Evolutionary conservation across 768 basidiomycete genomes (phyloP), one percentile per base, ranked within the genome.

Genomic region (Rubroboletus pulcherrimus): DNA sequence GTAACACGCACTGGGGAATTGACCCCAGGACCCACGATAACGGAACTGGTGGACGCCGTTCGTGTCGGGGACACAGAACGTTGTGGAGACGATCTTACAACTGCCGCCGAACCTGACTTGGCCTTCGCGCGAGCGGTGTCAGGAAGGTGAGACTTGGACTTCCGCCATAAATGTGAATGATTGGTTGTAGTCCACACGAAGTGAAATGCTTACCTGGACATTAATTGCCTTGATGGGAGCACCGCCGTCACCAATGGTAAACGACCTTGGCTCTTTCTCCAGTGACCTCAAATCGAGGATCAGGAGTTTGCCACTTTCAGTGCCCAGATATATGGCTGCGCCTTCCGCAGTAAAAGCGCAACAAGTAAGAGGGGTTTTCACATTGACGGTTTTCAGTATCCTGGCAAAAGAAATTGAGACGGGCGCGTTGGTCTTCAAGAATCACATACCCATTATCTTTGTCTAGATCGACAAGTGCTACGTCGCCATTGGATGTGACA

Each of bases 291-390:
- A 71, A 60, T 88, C 85, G 31, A 86, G 67, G 24, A 85, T 65
- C 21, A 88, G 67, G n/a, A 91, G 69, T 51, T 78, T 83, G 4
- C 89, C 89, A 33, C 75, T 75, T 54, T 79, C 78, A 5, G 87
- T 86, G 1, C 88, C 88, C 4, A 85, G 57, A 63, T 84, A 89
- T 46, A 91, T 73, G 8, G 80, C 75, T 5, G 80, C 85, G 6
- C 89, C 88, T 57, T 89, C 86, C 0, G 80, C 75, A 24, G 88
- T 87, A 67, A 91, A 90, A 9, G 76, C 72, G 3, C 87, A 68
- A n/a, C 83, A 79, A 6, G 86, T 85, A 14, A 89, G 63, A 1
- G 76, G 71, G 1, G 72, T 71, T 54, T 84, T 80, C 51, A 86
- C 64, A 47, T 76, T 73, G 40, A 90, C 64, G 2, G 78, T 80